Evolutionary conservation across 768 basidiomycete genomes (phyloP).

Genomic region (Leccinum ochraceum): DNA sequence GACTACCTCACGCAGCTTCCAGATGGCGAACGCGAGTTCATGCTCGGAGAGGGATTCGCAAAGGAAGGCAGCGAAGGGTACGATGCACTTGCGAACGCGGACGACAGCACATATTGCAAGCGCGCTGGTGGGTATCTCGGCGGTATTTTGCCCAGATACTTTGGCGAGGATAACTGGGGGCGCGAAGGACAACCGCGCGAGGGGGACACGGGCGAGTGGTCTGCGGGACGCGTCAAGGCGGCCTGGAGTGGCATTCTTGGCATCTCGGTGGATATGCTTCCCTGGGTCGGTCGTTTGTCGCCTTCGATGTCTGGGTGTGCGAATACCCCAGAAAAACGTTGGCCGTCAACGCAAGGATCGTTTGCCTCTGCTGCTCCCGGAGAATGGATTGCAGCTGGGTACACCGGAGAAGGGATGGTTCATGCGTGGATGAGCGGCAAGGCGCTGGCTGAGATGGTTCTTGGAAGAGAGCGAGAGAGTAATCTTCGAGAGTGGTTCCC

Average conservation of each 20-base stretch:
- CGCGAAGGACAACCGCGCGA: constrained; percentile 27
- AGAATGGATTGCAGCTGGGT: constrained; percentile 76
- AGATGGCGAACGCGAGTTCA: constrained; percentile 47
- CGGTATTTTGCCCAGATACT: constrained; percentile 54
- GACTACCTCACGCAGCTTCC: constrained; percentile 73
- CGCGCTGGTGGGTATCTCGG: constrained; percentile 38
- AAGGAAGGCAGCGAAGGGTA: constrained; percentile 33
- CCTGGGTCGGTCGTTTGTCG: constrained; percentile 75
- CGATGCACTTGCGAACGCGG: constrained; percentile 38
- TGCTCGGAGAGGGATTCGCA: constrained; percentile 62
- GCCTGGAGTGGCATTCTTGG: constrained; percentile 68
- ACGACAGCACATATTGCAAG: constrained; percentile 38
- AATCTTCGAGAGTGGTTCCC: constrained; percentile 49
- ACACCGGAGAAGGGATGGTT: constrained; percentile 73
- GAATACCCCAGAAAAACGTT: constrained; percentile 13
- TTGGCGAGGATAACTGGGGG: constrained; percentile 48
- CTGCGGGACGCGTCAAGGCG: constrained; percentile 50
- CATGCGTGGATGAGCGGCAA: constrained; percentile 69
- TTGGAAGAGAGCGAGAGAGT: constrained; percentile 36
- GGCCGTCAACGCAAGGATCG: not conserved
- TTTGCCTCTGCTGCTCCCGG: constrained; percentile 41
- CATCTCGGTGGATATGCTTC: constrained; percentile 57
- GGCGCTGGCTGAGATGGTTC: constrained; percentile 60
- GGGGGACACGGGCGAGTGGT: constrained; percentile 30
- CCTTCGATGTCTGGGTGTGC: constrained; percentile 45